Base-by-base conservation (phyloP, 2,329 filamentous ascomycete genomes). In the Fusarium staphyleae region DNA sequence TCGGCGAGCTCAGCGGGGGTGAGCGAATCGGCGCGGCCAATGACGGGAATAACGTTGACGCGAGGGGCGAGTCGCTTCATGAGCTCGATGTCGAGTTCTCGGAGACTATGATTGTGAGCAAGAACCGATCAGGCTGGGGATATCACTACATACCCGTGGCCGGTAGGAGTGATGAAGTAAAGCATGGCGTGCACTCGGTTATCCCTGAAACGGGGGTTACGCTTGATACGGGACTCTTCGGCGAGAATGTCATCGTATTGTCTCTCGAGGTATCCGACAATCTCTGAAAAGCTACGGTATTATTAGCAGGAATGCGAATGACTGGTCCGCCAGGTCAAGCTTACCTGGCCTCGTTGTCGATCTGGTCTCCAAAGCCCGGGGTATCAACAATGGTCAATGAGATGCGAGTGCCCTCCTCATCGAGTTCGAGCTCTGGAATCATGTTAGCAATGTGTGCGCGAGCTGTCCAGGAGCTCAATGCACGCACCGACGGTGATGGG, bases 141-240 rank as follows among this genome's bases (percentile, higher is more conserved):
- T 26, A 14, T 30, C 3, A 42, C 26, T 11, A 64, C 85, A 71
- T 82, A 92, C 89, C 89, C 93, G 76, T 97, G 92, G 70, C 95
- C 95, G 58, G 95, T 99, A 40, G 95, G 95, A 64, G 95, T 96
- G 82, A 99, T 98, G 77, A 99, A 99, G 85, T 99, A 99, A 70
- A 99, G 88, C 75, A 99, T 87, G 66, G 93, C 95, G 74, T 99
- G 95, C 41, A 99, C 91, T 81, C 95, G 91, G 81, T 99, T 98
- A 81, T 99, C 95, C 73, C 95, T 89, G 89, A 99, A 99, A 72
- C 95, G 88, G 69, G 95, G 95, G 82, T 99, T 99, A 92, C 95
- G 95, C 90, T 99, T 99, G 84, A 99, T 99, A 82, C 95, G 91
- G 70, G 95, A 98, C 82, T 99, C 95, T 81, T 98, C 93, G 60